Base-by-base conservation (phyloP, 495 filamentous ascomycete genomes). In the Pseudoneurospora amorphoporcata region DNA sequence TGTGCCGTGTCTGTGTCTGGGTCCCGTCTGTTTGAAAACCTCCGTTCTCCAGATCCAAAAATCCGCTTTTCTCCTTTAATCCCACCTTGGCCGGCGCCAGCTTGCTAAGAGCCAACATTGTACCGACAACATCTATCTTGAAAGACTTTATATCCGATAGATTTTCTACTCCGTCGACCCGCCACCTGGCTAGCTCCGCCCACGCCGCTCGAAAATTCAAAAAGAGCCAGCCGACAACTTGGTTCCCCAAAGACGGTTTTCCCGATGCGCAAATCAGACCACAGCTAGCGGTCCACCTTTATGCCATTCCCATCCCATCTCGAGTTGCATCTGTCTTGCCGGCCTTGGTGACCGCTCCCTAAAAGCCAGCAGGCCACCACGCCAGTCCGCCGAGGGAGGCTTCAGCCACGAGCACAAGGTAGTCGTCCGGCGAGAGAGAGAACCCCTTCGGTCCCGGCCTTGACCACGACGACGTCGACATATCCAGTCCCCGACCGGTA, bases 11-110 rank as follows among this genome's bases (percentile, higher is more conserved):
- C n/a, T n/a, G n/a, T n/a, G 53, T 61, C 29, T 32, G 29, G 32
- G 53, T 58, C 19, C 29, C 9, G 45, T 53, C 45, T 23, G 45
- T 61, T 71, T 71, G 68, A 75, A 80, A 77, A 75, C 71, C 75
- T 70, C 71, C 47, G 71, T 69, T 77, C 73, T 72, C 77, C 74
- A 80, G 75, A 76, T 69, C 78, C 77, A 72, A 80, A 79, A 77
- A 77, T 76, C 75, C 78, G 74, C 73, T 69, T 75, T 77, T 72
- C 74, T 72, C 68, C 74, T 75, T 77, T 75, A 65, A 65, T 65
- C 53, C 53, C 53, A 65, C 53, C 29, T 65, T 65, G 53, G 53
- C 53, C 53, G 53, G 53, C 53, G 53, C 53, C 53, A 61, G 23
- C 53, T 61, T 61, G 23, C 29, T 61, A 61, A 35, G 29, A 35